Percentiles rank a stretch among this genome's conserved stretches.
Conservation (phyloP, 2,329 filamentous ascomycete genomes). For the Lasiodiplodia theobromae region DNA sequence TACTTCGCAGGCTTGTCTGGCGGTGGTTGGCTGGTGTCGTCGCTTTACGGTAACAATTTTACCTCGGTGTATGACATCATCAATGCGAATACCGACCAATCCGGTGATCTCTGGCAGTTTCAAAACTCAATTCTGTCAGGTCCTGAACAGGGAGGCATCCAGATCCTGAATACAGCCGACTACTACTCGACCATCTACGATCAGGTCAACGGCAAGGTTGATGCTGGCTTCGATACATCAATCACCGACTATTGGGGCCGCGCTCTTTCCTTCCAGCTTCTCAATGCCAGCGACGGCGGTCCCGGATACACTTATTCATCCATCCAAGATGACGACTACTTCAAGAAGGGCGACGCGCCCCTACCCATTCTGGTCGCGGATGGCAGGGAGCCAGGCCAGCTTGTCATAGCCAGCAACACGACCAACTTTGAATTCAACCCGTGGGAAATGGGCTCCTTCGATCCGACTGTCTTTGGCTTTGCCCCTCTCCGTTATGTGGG, state of each 20-base stretch:
- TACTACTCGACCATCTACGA: constrained; percentile 70
- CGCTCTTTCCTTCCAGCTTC: constrained; percentile 83
- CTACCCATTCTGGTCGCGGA: constrained; percentile 78
- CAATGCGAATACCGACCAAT: constrained; percentile 49
- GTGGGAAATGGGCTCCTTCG: constrained; percentile 79
- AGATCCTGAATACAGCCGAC: constrained; percentile 61
- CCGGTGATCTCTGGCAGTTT: constrained; percentile 67
- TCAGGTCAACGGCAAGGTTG: constrained; percentile 66
- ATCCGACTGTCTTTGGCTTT: constrained; percentile 75
- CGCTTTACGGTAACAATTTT: constrained; percentile 80
- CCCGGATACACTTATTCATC: constrained; percentile 83
- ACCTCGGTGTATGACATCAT: constrained; percentile 68
- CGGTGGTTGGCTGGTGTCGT: constrained; percentile 85
- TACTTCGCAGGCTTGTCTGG: constrained; percentile 84
- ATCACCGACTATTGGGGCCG: constrained; percentile 91
- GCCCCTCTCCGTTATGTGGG: constrained; percentile 75
- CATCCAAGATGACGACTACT: constrained; percentile 69
- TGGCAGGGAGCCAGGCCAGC: constrained; percentile 68
- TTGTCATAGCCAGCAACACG: constrained; percentile 71
- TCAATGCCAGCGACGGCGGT: constrained; percentile 78
- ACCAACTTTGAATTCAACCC: constrained; percentile 82
- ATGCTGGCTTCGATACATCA: constrained; percentile 70
- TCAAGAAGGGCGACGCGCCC: constrained; percentile 68
- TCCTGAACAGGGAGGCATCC: constrained; percentile 58
- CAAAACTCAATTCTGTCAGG: constrained; percentile 66